Base-by-base conservation (phyloP, 352 stramenopile genomes). In the Globisporangium camurandrum region DNA sequence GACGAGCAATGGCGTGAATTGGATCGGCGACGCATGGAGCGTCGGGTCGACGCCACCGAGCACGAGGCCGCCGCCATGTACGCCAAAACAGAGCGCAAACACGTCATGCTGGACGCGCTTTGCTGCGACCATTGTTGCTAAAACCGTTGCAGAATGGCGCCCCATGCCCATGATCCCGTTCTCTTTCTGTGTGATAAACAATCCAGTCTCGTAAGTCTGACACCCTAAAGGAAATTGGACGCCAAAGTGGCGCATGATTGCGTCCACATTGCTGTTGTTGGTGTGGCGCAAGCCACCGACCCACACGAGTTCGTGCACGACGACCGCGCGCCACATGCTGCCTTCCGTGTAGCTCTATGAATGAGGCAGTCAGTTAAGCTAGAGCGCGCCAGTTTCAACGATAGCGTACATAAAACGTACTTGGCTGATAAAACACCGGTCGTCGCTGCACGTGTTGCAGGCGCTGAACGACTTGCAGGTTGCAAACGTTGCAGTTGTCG, bases 91-190 rank as follows among this genome's bases (percentile, higher is more conserved):
- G 31, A 96, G 62, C 33, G 83, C 76, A 50, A 96, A 96, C 24
- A 88, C 49, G 33, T 89, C 67, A 14, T 85, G 66, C 22, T 70
- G 59, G 28, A 89, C 26, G 7, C 69, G 66, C 9, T 73, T 70
- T 19, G 69, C 68, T 34, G 54, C 56, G 22, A 91, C 51, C 65
- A 96, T 75, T 47, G 88, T 73, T 19, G 79, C 65, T 59, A 93
- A 62, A 31, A 95, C 53, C 1, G 81, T 93, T 10, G 69, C 60
- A 16, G 60, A 57, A 47, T 88, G 64, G 8, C 75, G 76, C 2
- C 80, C 80, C 27, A 96, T 64, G 4, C 86, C 86, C 80, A 96
- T 96, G 52, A 96, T 96, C 2, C 86, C 86, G 52, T 96, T 93
- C 56, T 89, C 83, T 28, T 88, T 84, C 45, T 96, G 86, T 0